These are phyloP conservation scores for Adansonia digitata DNA, from an alignment of 345 rosid genomes.

Conservation along the genomic window DNA sequence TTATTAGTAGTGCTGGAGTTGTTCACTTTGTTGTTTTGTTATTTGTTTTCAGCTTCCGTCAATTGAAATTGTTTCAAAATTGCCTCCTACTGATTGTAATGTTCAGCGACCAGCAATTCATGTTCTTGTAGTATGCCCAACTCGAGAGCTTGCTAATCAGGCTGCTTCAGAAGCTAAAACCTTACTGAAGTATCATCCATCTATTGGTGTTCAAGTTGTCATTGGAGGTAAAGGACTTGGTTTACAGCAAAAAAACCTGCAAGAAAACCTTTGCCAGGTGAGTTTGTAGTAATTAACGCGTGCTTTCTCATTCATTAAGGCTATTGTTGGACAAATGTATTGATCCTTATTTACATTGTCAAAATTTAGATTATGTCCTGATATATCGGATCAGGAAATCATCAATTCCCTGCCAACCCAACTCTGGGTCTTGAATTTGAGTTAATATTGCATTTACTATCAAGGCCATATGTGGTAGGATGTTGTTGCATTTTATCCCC, in stretches of 20 bases:
- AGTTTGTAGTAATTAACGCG: constrained; percentile 11
- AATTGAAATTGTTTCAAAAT: constrained; percentile 69
- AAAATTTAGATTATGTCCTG: background rate
- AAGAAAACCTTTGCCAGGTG: constrained; percentile 82
- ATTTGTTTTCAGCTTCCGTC: constrained; percentile 68
- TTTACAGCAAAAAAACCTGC: constrained; percentile 70
- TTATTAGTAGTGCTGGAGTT: background rate
- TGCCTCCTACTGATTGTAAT: constrained; percentile 56
- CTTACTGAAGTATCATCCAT: constrained; percentile 72
- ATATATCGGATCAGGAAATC: background rate
- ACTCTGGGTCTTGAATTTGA: constrained; percentile 2
- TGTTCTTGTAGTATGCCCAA: constrained; percentile 87
- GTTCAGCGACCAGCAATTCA: constrained; percentile 65
- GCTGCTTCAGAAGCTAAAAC: constrained; percentile 83
- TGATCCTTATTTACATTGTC: constrained; percentile 3
- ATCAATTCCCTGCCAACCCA: background rate
- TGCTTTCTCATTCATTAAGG: background rate
- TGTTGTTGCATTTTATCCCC: background rate
- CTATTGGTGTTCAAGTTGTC: constrained; percentile 91
- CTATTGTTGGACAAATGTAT: background rate
- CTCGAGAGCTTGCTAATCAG: constrained; percentile 93
- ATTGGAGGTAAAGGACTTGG: constrained; percentile 92
- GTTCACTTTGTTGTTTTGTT: background rate
- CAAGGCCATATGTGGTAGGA: background rate
- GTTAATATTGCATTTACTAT: background rate